Conservation (phyloP, 139 green algal species). For the Chlorella sp. region DNA sequence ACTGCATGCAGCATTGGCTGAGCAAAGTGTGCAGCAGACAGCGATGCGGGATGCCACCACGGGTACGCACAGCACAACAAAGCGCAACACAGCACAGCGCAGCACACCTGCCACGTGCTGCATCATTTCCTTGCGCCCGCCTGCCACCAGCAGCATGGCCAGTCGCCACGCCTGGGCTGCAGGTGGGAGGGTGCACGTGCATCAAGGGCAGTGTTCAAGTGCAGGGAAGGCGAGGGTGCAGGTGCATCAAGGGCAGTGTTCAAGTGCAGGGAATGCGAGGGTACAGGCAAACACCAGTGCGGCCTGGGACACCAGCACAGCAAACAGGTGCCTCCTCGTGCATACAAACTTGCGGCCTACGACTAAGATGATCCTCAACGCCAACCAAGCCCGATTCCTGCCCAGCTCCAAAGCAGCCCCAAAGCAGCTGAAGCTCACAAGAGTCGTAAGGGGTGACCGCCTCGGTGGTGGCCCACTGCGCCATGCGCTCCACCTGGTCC, state of each 20-base stretch:
- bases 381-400: too few relatives aligned
- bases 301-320: too few relatives aligned
- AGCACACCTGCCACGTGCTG: slow-evolving; percentile 9
- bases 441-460: slow-evolving; percentile 20
- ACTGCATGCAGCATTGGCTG: too few relatives aligned
- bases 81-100: not conserved
- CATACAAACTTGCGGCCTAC: too few relatives aligned
- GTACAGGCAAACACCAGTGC: not conserved
- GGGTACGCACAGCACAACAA: too few relatives aligned
- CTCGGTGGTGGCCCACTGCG: not conserved
- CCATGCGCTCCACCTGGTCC: slow-evolving; percentile 32
- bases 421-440: not conserved
- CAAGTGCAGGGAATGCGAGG: not conserved
- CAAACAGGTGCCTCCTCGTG: too few relatives aligned
- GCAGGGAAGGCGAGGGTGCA: not conserved
- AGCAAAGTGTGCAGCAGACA: too few relatives aligned
- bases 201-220: too few relatives aligned
- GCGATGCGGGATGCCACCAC: too few relatives aligned
- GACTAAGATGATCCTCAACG: too few relatives aligned
- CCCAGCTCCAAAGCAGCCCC: too few relatives aligned
- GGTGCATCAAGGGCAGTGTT: too few relatives aligned
- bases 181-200: not conserved
- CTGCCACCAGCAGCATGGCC: not conserved
- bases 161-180: slow-evolving; percentile 29
- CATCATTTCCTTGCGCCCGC: slow-evolving; percentile 20